Evolutionary conservation across 805 yeast species (phyloP), one percentile per base, ranked within the genome.

Genomic region (Kluyveromyces nonfermentans): DNA sequence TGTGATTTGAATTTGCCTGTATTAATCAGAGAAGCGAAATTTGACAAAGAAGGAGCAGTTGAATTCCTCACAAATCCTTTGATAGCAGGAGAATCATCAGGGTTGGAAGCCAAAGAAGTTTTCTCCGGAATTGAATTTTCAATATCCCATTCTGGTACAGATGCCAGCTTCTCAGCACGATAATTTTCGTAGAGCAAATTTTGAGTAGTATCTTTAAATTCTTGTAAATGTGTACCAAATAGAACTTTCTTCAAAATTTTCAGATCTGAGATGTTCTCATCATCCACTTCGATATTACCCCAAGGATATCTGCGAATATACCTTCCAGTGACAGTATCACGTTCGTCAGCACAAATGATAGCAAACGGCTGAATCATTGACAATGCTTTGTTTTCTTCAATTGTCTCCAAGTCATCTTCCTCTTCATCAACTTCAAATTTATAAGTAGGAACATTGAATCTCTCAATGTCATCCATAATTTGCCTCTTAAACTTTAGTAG

Each of bases 141-240:
- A 15, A 33, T 40, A 40, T 46, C 51, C 46, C 52, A 46, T 7
- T 54, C 59, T 3, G 82, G 72, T 25, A 78, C 82, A 44, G 72
- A 66, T 14, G 85, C 77, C 53, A 85, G 69, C 54, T 83, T 73
- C 57, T 83, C 89, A 17, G 93, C 81, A 66, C 95, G 75, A 60
- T 83, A 84, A 46, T 80, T 78, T 58, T 84, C 94, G 62, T 84
- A 84, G 43, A 84, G 65, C 63, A 78, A 71, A 53, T 79, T 85
- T 54, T 82, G 87, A 22, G 94, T 85, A 46, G 83, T 69, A 55
- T 85, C 94, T 64, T 84, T 83, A 56, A 84, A 76, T 55, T 84
- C 93, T 59, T 80, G 83, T 51, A 85, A 68, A 59, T 86, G 95
- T n/a, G 89, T 76, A 6, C 94, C 94, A 56, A 85, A 76, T 34